phyloP scores from a whole-genome alignment of 208 protist species.

The Wallacemonas sp. region DNA sequence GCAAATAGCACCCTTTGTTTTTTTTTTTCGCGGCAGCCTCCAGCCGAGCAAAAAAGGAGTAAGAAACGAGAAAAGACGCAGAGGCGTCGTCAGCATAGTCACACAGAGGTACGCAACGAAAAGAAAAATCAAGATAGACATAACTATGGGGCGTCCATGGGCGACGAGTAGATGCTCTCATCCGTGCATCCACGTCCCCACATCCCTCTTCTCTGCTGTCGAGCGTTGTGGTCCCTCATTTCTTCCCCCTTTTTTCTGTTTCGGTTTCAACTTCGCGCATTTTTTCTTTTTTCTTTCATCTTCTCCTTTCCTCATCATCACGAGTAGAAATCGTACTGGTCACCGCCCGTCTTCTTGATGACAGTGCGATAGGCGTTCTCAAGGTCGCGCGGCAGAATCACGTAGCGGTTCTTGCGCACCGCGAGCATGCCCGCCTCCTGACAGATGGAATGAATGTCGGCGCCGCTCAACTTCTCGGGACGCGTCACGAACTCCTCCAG shows the following conservation, averaged over 20 bases:
- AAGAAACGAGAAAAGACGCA: background rate
- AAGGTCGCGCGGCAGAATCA: slow-evolving; percentile 99
- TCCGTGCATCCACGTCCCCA: no score
- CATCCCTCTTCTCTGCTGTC: no score
- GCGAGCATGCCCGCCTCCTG: slow-evolving; percentile 99
- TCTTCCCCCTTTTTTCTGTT: background rate
- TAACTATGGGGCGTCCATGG: no score
- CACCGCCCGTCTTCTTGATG: slow-evolving; percentile 82
- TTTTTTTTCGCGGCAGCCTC: background rate
- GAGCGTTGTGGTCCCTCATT: background rate
- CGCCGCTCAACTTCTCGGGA: slow-evolving; percentile 98
- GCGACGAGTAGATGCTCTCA: no score
- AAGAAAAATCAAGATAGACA: background rate
- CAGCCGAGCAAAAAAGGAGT: background rate
- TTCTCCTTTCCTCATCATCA: slow-evolving; percentile 19
- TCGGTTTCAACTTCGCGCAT: no score
- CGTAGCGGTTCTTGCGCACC: slow-evolving; percentile 99
- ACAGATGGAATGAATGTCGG: slow-evolving; percentile 99
- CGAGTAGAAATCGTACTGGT: slow-evolving; percentile 87
- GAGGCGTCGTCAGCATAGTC: no score
- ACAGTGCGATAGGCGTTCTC: slow-evolving; percentile 97
- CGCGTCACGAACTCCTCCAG: slow-evolving; percentile 97
- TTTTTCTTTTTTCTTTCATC: slow-evolving; percentile 1
- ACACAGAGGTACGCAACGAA: background rate
- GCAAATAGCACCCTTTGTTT: slow-evolving; percentile 5